These are phyloP conservation scores for Sporobolus alterniflorus DNA, from an alignment of 202 grass and related monocot genomes.

Conservation along the genomic window DNA sequence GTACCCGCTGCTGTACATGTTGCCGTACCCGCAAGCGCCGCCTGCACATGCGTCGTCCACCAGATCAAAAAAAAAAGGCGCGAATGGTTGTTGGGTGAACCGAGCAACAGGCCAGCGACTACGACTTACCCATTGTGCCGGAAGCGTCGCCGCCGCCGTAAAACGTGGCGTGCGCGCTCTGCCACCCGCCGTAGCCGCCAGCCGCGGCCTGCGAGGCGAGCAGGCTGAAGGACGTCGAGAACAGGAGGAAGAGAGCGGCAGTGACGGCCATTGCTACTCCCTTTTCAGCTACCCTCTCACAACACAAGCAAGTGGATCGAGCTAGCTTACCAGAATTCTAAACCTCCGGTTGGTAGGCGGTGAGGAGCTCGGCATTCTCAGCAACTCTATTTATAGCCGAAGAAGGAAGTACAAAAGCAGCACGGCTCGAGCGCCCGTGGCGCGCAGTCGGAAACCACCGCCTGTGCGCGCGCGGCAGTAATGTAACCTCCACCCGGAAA, in stretches of 20 bases:
- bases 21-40: slow-evolving; percentile 88
- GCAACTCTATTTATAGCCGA: slow-evolving; percentile 60
- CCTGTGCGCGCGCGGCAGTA: not conserved
- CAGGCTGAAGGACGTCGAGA: slow-evolving; percentile 29
- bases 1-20: slow-evolving; percentile 81
- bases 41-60: too few species aligned
- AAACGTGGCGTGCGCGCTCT: slow-evolving; percentile 90
- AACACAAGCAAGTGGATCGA: too few species aligned
- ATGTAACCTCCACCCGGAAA: not conserved
- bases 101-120: too few species aligned
- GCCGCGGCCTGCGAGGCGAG: slow-evolving; percentile 37
- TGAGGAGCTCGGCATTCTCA: slow-evolving; percentile 25
- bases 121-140: slow-evolving; percentile 81
- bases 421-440: slow-evolving; percentile 6
- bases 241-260: slow-evolving; percentile 43
- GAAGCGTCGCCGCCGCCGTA: slow-evolving; percentile 93
- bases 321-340: too few species aligned
- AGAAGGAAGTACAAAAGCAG: not conserved
- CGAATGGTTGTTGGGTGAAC: too few species aligned
- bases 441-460: slow-evolving; percentile 29
- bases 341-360: slow-evolving; percentile 36
- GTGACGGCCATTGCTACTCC: slow-evolving; percentile 28
- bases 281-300: too few species aligned
- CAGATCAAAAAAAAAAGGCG: too few species aligned
- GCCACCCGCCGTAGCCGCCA: slow-evolving; percentile 71